Conservation (phyloP, 106 monocot species). For the Ottelia alismoides region DNA sequence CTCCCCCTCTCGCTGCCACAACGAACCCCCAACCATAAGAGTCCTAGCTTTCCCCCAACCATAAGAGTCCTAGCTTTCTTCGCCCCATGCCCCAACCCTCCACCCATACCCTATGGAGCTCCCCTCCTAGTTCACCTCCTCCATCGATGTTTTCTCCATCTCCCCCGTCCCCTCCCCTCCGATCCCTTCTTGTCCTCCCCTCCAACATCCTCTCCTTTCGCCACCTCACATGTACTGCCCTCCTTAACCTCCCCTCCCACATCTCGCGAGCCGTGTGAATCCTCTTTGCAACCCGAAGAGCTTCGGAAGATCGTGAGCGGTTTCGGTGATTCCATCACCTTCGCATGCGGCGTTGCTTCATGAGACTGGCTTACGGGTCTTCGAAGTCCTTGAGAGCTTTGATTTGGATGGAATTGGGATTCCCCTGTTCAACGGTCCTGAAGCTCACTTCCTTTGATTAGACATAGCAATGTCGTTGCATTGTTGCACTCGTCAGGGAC, state of each 20-base stretch:
- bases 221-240: constrained; percentile 22
- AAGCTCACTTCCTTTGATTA: constrained; percentile 23
- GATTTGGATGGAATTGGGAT: not conserved
- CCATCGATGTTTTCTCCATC: constrained; percentile 56
- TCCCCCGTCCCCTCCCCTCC: constrained; percentile 22
- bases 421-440: no score
- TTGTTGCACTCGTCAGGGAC: constrained; percentile 75
- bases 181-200: constrained; percentile 29
- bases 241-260: constrained; percentile 40
- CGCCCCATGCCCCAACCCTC: no score
- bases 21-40: no score
- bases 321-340: constrained; percentile 1
- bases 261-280: constrained; percentile 29
- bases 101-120: not conserved
- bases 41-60: no score
- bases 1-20: no score
- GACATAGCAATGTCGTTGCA: constrained; percentile 38
- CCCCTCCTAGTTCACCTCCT: constrained; percentile 24
- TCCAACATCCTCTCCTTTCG: constrained; percentile 40
- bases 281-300: constrained; percentile 37
- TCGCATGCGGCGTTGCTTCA: not conserved
- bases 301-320: constrained; percentile 18
- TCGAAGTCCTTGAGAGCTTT: constrained; percentile 11
- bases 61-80: no score
- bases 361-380: not conserved